phyloP scores from a whole-genome alignment of 345 rosid species.

The Trapa incisa region DNA sequence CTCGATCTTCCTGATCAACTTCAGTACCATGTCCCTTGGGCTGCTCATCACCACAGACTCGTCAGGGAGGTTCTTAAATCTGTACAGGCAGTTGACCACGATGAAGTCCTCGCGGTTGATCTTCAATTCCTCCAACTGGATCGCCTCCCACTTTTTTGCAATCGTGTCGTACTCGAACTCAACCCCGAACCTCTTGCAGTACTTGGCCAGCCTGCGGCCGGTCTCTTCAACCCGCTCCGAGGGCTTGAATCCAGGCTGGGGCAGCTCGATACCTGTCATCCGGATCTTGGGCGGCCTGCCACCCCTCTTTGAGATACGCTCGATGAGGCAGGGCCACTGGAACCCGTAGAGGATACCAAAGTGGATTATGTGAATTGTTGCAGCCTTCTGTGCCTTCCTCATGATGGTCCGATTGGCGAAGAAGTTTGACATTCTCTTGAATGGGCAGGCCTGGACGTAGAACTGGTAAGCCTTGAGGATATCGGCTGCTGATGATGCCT shows the following conservation, averaged over 20 bases:
- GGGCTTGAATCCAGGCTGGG: slow-evolving; percentile 77
- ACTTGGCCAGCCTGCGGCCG: slow-evolving; percentile 38
- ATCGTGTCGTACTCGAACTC: slow-evolving; percentile 46
- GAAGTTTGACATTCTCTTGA: slow-evolving; percentile 30
- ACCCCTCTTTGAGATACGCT: slow-evolving; percentile 27
- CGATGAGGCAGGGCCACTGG: slow-evolving; percentile 80
- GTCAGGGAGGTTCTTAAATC: slow-evolving; percentile 52
- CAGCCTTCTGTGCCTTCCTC: slow-evolving; percentile 33
- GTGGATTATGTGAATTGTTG: slow-evolving; percentile 58
- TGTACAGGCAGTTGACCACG: slow-evolving; percentile 41
- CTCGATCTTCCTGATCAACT: slow-evolving; percentile 37
- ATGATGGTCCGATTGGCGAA: slow-evolving; percentile 36
- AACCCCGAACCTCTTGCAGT: slow-evolving; percentile 44
- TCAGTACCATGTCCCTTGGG: slow-evolving; percentile 51
- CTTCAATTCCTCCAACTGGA: slow-evolving; percentile 46
- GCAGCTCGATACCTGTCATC: slow-evolving; percentile 66
- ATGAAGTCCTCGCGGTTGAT: slow-evolving; percentile 41
- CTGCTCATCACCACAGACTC: slow-evolving; percentile 42
- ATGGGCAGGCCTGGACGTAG: slow-evolving; percentile 42
- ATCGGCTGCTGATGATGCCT: slow-evolving; percentile 33
- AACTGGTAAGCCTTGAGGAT: slow-evolving; percentile 41
- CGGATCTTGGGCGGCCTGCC: slow-evolving; percentile 53
- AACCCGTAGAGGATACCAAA: slow-evolving; percentile 73
- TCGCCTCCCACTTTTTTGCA: slow-evolving; percentile 71
- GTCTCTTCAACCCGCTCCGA: slow-evolving; percentile 63